Evolutionary conservation across 371 early-diverging fungal genomes (phyloP).

Genomic region (Apophysomyces variabilis): DNA sequence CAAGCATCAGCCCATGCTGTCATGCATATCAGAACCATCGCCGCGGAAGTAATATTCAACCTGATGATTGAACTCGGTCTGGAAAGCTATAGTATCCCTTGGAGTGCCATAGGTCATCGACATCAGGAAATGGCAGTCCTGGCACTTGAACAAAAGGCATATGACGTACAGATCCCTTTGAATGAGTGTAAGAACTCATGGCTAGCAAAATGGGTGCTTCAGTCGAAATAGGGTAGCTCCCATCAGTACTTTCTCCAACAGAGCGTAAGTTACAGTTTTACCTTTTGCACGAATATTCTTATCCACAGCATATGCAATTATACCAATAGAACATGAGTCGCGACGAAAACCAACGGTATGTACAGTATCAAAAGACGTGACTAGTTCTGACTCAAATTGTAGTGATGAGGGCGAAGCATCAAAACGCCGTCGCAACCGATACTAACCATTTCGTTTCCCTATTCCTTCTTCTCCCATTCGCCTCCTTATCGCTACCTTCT

Average conservation of each 20-base stretch:
- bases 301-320: too few species aligned
- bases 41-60: not conserved
- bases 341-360: too few species aligned
- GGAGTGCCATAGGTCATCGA: not conserved
- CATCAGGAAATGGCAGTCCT: not conserved
- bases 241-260: not conserved
- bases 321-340: too few species aligned
- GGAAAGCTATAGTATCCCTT: not conserved
- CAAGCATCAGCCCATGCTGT: not conserved
- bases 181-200: not conserved
- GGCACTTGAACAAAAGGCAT: not conserved
- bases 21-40: not conserved
- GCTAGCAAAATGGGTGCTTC: conserved; percentile 1
- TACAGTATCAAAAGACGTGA: too few species aligned
- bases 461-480: too few species aligned
- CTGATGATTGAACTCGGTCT: not conserved
- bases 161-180: not conserved
- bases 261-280: too few species aligned
- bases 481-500: too few species aligned
- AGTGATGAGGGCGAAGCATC: too few species aligned
- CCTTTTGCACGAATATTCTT: too few species aligned
- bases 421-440: too few species aligned
- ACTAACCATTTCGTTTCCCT: too few species aligned
- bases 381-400: too few species aligned
- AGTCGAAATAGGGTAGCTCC: not conserved